phyloP scores from a whole-genome alignment of 805 yeast species.

The Teunomyces lycoperdinae region DNA sequence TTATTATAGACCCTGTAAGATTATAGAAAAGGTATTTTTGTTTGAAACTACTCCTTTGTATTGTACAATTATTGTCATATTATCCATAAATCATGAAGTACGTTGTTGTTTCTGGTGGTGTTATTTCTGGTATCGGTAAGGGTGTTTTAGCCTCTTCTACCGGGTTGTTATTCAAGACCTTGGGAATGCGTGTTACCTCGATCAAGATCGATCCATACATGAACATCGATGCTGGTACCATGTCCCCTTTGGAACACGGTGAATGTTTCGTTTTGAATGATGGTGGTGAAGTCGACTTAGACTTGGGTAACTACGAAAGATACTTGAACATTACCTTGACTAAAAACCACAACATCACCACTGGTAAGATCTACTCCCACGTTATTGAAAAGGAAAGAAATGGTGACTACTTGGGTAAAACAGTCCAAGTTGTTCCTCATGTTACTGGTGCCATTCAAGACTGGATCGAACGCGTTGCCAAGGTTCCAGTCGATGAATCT shows the following conservation, averaged over 20 bases:
- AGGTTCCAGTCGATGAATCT: slow-evolving; percentile 85
- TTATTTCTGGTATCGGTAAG: slow-evolving; percentile 98
- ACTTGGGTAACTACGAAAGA: slow-evolving; percentile 96
- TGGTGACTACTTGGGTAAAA: slow-evolving; percentile 97
- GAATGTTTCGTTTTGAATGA: slow-evolving; percentile 97
- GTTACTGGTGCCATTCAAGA: slow-evolving; percentile 96
- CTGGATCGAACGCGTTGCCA: slow-evolving; percentile 94
- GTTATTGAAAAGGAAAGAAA: slow-evolving; percentile 93
- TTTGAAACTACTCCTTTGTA: not conserved
- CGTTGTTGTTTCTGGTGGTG: slow-evolving; percentile 99
- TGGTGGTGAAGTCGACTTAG: slow-evolving; percentile 99
- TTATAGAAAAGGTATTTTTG: not conserved
- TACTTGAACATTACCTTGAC: slow-evolving; percentile 92
- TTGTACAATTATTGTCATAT: slow-evolving; percentile 3
- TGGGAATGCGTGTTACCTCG: slow-evolving; percentile 93
- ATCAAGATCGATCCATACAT: slow-evolving; percentile 98
- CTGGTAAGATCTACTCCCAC: slow-evolving; percentile 93
- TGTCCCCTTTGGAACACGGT: slow-evolving; percentile 99
- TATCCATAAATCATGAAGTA: slow-evolving; percentile 66
- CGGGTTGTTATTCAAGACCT: slow-evolving; percentile 88
- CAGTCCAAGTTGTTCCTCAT: slow-evolving; percentile 99
- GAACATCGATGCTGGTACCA: slow-evolving; percentile 99
- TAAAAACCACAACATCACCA: slow-evolving; percentile 92
- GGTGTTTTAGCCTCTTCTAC: slow-evolving; percentile 98
- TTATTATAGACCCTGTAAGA: slow-evolving; percentile 2